Evolutionary conservation across 1,284 basidiomycete species (phyloP), one percentile per base, ranked within the genome.

Genomic region (Lentinula novae-zelandiae): DNA sequence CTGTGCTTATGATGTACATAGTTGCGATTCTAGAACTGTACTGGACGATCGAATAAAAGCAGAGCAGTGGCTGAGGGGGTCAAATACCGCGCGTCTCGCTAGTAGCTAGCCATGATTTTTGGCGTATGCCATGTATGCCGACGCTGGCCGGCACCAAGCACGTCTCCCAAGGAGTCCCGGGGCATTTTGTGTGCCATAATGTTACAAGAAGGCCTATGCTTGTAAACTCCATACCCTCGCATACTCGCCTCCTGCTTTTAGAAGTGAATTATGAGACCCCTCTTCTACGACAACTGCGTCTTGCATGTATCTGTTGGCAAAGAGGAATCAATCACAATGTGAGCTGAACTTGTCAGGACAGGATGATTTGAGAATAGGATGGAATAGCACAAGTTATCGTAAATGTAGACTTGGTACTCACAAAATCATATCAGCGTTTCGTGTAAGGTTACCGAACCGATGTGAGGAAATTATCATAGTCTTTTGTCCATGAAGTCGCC

Each of bases 381-480:
- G 3, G 22, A 22, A 22, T 22, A 22, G 3, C 22, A 22, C 22
- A 22, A 22, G 22, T 22, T 22, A 22, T 22, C 22, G 22, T 3
- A 22, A 22, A 17, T 5, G 12, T 22, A 20, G n/a, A 8, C 3
- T 22, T 2, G 22, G 27, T 5, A 42, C 38, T 31, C 64, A 86
- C 86, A 87, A 59, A 48, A 88, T 87, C 5, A 84, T 68, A 70
- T 89, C 86, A 1, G 87, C 86, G 65, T 86, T 77, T 17, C 83
- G 76, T 0, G 86, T 89, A 15, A 89, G 72, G 64, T 83, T 86
- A 5, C 86, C 87, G 65, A 88, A 89, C 10, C 86, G 74, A 71
- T 89, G 87, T 0, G 86, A 86, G 1, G 85, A 87, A 67, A 89
- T 89, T 15, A 89, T 71, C 87, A 89, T 89, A 0, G 86, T 89